phyloP scores from a whole-genome alignment of 2,329 filamentous ascomycete species.

The Coniochaeta sp. region DNA sequence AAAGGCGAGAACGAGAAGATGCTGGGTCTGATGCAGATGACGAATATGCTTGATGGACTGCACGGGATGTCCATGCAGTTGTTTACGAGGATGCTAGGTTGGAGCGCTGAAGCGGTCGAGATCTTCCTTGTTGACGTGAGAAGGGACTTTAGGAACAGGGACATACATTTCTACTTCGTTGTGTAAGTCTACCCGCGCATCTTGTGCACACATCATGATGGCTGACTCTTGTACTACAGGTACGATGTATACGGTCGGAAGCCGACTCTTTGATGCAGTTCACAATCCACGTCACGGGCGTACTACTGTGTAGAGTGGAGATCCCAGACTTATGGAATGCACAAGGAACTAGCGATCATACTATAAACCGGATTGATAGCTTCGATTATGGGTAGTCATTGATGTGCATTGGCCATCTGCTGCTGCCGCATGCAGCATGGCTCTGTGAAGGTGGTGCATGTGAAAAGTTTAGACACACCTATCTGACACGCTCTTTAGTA shows the following conservation, averaged over 20 bases:
- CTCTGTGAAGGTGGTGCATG: too few species aligned
- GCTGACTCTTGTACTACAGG: neutral
- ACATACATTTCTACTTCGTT: conserved; percentile 5
- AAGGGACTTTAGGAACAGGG: conserved; percentile 3
- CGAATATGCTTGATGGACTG: conserved; percentile 14
- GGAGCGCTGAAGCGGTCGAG: conserved; percentile 5
- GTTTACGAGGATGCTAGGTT: conserved; percentile 10
- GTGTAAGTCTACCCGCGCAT: neutral
- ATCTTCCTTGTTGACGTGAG: conserved; percentile 5
- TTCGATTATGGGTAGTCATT: too few species aligned
- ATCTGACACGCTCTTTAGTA: too few species aligned
- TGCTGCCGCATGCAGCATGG: too few species aligned
- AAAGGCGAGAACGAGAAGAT: conserved; percentile 14
- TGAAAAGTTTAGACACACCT: too few species aligned
- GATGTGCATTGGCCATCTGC: too few species aligned
- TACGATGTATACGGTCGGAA: neutral
- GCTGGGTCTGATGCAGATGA: conserved; percentile 13
- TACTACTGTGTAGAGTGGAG: too few species aligned
- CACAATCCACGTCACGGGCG: too few species aligned
- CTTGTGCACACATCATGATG: neutral
- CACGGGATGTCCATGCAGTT: conserved; percentile 14
- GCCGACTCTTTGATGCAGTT: neutral
- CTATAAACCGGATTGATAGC: too few species aligned
- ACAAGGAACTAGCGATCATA: too few species aligned
- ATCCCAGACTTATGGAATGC: neutral